Evolutionary conservation across 306 rosid species (phyloP).

Genomic region (Myrica gale): DNA sequence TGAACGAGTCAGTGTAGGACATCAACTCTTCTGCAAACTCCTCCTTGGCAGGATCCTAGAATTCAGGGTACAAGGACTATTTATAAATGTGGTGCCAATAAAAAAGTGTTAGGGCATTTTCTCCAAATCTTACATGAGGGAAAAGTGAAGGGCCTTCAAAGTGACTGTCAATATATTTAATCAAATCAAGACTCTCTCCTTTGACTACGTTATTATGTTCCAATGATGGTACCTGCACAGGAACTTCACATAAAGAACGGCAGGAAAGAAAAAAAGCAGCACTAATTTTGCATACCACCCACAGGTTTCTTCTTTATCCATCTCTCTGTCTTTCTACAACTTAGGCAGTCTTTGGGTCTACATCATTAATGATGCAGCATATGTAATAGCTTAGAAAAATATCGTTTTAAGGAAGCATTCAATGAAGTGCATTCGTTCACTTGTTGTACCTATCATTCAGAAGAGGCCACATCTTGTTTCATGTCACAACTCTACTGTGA

Average conservation of each 20-base stretch:
- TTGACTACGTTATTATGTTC: slow-evolving; percentile 60
- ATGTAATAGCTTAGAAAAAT: background rate
- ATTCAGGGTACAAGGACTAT: background rate
- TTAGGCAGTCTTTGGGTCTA: background rate
- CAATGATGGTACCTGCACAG: slow-evolving; percentile 49
- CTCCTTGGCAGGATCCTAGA: slow-evolving; percentile 54
- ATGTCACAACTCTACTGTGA: background rate
- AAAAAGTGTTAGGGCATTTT: background rate
- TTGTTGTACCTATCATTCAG: background rate
- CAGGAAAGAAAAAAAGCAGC: background rate
- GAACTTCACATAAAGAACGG: background rate
- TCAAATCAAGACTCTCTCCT: slow-evolving; percentile 74
- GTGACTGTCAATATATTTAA: slow-evolving; percentile 52
- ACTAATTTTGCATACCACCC: background rate
- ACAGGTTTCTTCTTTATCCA: background rate
- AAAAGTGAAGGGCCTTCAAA: slow-evolving; percentile 66
- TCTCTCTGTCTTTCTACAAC: background rate
- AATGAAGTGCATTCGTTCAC: background rate
- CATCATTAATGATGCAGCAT: background rate
- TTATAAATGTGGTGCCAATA: background rate
- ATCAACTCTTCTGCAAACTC: slow-evolving; percentile 73
- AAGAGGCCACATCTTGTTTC: background rate
- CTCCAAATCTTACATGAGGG: slow-evolving; percentile 52
- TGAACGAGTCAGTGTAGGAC: slow-evolving; percentile 53
- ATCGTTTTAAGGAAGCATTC: background rate